phyloP scores from a whole-genome alignment of 192 early-diverging fungal species.

The Coemansia brasiliensis region DNA sequence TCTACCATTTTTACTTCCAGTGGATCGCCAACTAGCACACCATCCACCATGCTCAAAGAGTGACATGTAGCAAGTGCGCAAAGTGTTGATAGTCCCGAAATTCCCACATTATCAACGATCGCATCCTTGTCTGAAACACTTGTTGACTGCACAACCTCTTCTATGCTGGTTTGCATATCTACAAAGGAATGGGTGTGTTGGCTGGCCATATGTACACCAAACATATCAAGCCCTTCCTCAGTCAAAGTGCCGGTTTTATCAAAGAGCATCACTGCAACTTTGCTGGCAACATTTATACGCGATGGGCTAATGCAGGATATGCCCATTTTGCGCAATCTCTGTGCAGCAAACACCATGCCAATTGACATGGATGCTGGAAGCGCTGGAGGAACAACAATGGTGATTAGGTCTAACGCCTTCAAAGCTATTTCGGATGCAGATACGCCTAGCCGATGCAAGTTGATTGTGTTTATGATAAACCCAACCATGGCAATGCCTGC shows the following conservation, averaged over 20 bases:
- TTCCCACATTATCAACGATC: neutral
- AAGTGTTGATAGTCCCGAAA: slow-evolving; percentile 21
- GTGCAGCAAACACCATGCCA: slow-evolving; percentile 92
- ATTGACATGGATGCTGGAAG: slow-evolving; percentile 96
- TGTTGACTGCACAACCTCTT: too few species aligned
- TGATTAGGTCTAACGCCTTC: slow-evolving; percentile 91
- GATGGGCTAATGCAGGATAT: slow-evolving; percentile 94
- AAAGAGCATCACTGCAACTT: slow-evolving; percentile 91
- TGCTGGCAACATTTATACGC: slow-evolving; percentile 95
- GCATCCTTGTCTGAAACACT: neutral
- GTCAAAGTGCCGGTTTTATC: slow-evolving; percentile 99
- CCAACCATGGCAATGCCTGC: slow-evolving; percentile 78
- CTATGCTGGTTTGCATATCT: slow-evolving; percentile 24
- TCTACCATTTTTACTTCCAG: slow-evolving; percentile 97
- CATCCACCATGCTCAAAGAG: slow-evolving; percentile 82
- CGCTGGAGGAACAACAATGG: slow-evolving; percentile 94
- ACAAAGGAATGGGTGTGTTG: slow-evolving; percentile 32
- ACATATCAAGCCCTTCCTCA: slow-evolving; percentile 89
- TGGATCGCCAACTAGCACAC: slow-evolving; percentile 87
- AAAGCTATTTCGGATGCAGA: slow-evolving; percentile 70
- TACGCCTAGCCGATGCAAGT: slow-evolving; percentile 80
- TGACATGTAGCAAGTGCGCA: slow-evolving; percentile 77
- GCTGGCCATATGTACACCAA: slow-evolving; percentile 69
- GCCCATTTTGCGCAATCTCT: slow-evolving; percentile 68
- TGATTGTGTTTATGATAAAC: slow-evolving; percentile 77